phyloP scores from a whole-genome alignment of 2,329 filamentous ascomycete genomes.

The Colletotrichum acutatum region DNA sequence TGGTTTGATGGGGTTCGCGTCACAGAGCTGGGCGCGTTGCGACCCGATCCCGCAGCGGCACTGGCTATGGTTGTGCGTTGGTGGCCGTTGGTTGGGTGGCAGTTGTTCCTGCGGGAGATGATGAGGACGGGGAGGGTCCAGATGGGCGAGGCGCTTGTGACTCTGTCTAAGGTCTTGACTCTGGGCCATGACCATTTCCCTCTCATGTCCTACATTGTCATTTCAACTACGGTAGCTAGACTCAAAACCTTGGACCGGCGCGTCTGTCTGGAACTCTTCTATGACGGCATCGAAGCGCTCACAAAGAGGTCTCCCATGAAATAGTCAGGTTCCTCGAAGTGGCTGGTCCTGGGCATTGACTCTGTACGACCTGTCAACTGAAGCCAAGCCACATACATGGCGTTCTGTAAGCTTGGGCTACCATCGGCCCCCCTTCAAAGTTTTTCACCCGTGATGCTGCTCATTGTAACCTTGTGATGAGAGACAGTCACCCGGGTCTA shows the following conservation, averaged over 20 bases:
- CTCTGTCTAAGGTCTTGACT: neutral
- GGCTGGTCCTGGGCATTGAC: neutral
- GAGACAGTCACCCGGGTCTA: neutral
- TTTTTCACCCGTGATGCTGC: neutral
- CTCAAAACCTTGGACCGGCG: neutral
- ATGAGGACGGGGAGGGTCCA: neutral
- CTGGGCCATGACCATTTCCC: neutral
- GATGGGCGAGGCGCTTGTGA: conserved; percentile 7
- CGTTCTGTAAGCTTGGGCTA: neutral
- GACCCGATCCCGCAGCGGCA: conserved; percentile 28
- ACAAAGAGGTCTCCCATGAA: neutral
- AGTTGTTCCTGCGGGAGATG: conserved; percentile 16
- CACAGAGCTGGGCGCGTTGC: conserved; percentile 22
- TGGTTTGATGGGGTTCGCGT: neutral
- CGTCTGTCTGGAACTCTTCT: neutral
- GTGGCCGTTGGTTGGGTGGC: conserved; percentile 26
- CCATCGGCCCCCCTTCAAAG: neutral
- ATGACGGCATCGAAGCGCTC: neutral
- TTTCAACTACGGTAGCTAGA: neutral
- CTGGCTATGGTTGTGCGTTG: neutral
- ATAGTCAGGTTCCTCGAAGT: neutral
- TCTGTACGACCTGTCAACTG: conserved; percentile 26
- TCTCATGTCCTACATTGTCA: conserved; percentile 4
- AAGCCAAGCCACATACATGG: conserved; percentile 7
- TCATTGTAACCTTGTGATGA: neutral